Conservation (phyloP, 176 grass and related monocot species). For the Eremochloa ophiuroides region DNA sequence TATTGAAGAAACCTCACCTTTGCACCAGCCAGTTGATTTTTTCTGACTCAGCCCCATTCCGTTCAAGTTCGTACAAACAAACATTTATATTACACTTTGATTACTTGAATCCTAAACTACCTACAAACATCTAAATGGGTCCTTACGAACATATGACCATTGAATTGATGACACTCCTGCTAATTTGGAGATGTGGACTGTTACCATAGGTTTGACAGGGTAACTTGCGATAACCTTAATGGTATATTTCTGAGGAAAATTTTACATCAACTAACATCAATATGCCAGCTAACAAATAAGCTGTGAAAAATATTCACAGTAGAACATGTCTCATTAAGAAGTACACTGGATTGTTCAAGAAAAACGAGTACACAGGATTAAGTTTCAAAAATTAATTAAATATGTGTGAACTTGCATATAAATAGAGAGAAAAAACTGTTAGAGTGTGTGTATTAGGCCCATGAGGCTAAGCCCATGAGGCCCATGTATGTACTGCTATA, state of each 20-base stretch:
- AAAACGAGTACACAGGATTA: neutral
- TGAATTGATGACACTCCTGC: neutral
- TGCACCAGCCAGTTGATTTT: neutral
- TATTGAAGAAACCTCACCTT: too few species aligned
- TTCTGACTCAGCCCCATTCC: neutral
- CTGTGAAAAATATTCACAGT: neutral
- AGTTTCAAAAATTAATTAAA: neutral
- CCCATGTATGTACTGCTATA: too few species aligned
- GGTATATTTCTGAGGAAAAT: neutral
- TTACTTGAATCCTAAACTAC: neutral
- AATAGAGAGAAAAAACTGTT: neutral
- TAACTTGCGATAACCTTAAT: too few species aligned
- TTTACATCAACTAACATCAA: neutral
- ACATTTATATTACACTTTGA: neutral
- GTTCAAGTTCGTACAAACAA: neutral
- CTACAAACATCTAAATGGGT: neutral
- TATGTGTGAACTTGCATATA: neutral
- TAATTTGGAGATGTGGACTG: neutral
- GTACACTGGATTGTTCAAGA: constrained; percentile 8
- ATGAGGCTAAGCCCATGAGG: too few species aligned
- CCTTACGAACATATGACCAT: neutral
- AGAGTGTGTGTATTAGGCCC: too few species aligned
- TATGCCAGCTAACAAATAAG: constrained; percentile 5
- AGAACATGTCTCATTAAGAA: constrained; percentile 7
- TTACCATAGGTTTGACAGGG: neutral